These are phyloP conservation scores for Coprinellus micaceus DNA, from an alignment of 768 basidiomycete species.

Conservation along the genomic window DNA sequence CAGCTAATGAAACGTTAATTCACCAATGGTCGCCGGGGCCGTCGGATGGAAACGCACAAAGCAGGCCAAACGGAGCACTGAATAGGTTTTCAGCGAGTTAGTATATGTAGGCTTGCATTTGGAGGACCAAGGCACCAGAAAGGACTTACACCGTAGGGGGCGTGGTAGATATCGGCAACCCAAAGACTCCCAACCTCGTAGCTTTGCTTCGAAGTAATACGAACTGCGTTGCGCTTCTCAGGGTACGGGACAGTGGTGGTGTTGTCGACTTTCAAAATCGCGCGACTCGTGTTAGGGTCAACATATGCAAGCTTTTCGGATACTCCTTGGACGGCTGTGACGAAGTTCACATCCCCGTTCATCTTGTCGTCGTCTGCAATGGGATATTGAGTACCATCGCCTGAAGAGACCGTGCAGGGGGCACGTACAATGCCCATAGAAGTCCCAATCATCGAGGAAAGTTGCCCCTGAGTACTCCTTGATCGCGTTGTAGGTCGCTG, in stretches of 20 bases:
- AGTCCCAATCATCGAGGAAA: slow-evolving; percentile 13
- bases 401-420: neutral
- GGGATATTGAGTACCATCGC: neutral
- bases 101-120: too few species aligned
- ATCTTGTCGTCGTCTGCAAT: slow-evolving; percentile 5
- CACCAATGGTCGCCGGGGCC: neutral
- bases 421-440: slow-evolving; percentile 8
- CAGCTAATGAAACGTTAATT: slow-evolving; percentile 19
- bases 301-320: slow-evolving; percentile 52
- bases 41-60: slow-evolving; percentile 25
- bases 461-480: slow-evolving; percentile 10
- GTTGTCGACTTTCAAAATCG: slow-evolving; percentile 74
- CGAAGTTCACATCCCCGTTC: slow-evolving; percentile 36
- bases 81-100: too few species aligned
- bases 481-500: neutral
- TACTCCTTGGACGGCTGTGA: slow-evolving; percentile 28
- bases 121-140: neutral
- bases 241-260: slow-evolving; percentile 47
- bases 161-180: slow-evolving; percentile 60
- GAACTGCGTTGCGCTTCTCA: slow-evolving; percentile 61
- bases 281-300: slow-evolving; percentile 56
- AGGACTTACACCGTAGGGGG: slow-evolving; percentile 53
- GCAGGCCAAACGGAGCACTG: slow-evolving; percentile 75
- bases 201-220: slow-evolving; percentile 51
- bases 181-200: slow-evolving; percentile 56